A percentile compares a stretch with the other conserved stretches of the same genome.
Conservation (phyloP, 495 filamentous ascomycete species). For the Lepraria neglecta region DNA sequence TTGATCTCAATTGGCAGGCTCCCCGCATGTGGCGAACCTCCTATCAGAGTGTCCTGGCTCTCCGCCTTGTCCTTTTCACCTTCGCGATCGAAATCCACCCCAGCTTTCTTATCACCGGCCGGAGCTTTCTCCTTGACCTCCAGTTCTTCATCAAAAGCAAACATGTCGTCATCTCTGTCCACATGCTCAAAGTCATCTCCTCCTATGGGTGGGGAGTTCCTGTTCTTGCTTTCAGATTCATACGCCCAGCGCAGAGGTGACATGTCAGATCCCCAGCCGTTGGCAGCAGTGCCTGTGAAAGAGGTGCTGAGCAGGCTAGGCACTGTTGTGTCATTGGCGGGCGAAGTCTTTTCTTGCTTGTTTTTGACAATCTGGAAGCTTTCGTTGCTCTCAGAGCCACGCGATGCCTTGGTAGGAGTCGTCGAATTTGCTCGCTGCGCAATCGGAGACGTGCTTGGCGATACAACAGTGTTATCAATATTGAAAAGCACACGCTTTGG, state of each 20-base stretch:
- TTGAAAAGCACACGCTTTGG: conserved; percentile 29
- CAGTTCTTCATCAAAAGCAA: conserved; percentile 28
- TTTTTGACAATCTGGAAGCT: conserved; percentile 9
- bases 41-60: conserved; percentile 11
- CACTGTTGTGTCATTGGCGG: not conserved
- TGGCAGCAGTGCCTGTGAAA: not conserved
- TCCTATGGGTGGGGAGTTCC: conserved; percentile 9
- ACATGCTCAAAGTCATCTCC: conserved; percentile 25
- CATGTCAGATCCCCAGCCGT: conserved; percentile 27
- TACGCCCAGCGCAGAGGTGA: not conserved
- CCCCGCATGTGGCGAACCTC: conserved; percentile 27
- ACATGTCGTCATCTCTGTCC: conserved; percentile 25
- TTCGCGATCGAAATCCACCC: conserved; percentile 15
- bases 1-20: conserved; percentile 31
- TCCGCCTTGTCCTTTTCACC: conserved; percentile 10
- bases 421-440: conserved; percentile 14
- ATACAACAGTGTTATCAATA: conserved; percentile 26
- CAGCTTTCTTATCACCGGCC: conserved; percentile 6
- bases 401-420: not conserved
- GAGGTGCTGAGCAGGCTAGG: not conserved
- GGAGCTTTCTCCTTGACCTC: not conserved
- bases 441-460: conserved; percentile 25
- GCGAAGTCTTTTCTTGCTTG: not conserved
- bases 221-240: not conserved
- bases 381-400: not conserved